phyloP scores from a whole-genome alignment of 2,329 filamentous ascomycete genomes.

The Keithomyces neogunnii region DNA sequence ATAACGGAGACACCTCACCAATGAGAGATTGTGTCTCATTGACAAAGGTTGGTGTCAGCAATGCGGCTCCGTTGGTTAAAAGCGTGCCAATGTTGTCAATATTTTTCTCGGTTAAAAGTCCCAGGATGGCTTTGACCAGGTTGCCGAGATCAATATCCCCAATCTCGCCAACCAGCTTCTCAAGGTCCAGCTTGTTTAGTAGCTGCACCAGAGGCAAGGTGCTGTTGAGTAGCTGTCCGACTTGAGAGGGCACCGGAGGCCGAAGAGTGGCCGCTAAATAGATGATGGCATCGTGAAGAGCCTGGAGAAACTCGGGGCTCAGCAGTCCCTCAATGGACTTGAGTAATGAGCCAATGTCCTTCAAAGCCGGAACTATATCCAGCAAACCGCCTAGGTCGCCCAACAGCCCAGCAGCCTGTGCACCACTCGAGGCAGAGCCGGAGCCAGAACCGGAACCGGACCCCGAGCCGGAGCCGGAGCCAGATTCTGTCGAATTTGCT shows the following conservation, averaged over 20 bases:
- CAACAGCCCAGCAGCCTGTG: constrained; percentile 4
- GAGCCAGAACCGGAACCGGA: background rate
- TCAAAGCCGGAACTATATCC: constrained; percentile 14
- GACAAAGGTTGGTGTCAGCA: constrained; percentile 24
- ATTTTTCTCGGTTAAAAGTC: constrained; percentile 22
- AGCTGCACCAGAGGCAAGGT: constrained; percentile 20
- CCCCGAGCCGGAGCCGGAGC: no score
- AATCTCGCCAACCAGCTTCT: constrained; percentile 22
- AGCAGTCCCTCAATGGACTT: constrained; percentile 15
- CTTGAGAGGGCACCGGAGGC: constrained; percentile 26
- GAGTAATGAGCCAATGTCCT: constrained; percentile 15
- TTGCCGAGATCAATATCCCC: constrained; percentile 22
- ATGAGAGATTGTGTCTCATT: constrained; percentile 26
- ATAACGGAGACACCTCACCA: constrained; percentile 22
- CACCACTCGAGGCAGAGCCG: background rate
- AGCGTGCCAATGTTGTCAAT: constrained; percentile 25
- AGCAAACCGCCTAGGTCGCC: constrained; percentile 14
- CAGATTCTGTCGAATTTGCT: background rate
- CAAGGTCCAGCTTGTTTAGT: constrained; percentile 23
- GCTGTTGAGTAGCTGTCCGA: constrained; percentile 18
- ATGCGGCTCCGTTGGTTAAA: constrained; percentile 26
- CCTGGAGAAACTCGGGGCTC: constrained; percentile 29
- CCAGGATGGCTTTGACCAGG: constrained; percentile 20
- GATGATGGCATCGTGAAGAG: constrained; percentile 31
- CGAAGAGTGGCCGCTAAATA: constrained; percentile 29